These are phyloP conservation scores for Schizophyllum amplum DNA, from an alignment of 1,284 basidiomycete genomes.

Conservation along the genomic window DNA sequence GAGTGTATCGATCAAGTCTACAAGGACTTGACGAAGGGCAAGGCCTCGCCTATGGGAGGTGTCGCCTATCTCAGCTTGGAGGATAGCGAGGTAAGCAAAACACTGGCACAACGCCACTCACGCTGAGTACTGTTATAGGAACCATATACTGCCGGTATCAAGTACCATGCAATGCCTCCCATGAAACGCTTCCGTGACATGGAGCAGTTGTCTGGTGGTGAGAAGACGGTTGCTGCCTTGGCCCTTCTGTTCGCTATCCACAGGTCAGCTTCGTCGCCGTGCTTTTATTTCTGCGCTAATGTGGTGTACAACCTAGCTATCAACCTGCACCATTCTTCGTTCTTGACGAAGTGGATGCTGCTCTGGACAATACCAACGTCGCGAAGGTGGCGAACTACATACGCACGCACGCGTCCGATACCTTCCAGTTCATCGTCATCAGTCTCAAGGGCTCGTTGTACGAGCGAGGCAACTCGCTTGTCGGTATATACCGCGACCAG, in stretches of 20 bases:
- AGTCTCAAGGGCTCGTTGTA: constrained; percentile 89
- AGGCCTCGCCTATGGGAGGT: constrained; percentile 88
- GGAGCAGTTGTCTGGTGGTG: constrained; percentile 96
- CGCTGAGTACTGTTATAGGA: constrained; percentile 47
- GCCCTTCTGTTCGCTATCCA: constrained; percentile 96
- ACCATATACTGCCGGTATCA: constrained; percentile 92
- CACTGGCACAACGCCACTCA: background rate
- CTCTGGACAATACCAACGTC: constrained; percentile 93
- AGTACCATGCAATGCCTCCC: constrained; percentile 98
- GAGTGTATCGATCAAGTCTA: constrained; percentile 93
- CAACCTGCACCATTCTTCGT: constrained; percentile 99
- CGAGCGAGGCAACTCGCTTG: constrained; percentile 85
- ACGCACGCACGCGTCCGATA: constrained; percentile 65
- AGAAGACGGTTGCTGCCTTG: constrained; percentile 96
- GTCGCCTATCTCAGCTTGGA: constrained; percentile 95
- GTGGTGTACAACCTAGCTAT: constrained; percentile 61
- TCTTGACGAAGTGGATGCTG: constrained; percentile 96
- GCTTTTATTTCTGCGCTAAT: constrained; percentile 4
- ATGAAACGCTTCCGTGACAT: constrained; percentile 99
- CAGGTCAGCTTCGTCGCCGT: constrained; percentile 40
- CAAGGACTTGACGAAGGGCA: constrained; percentile 96
- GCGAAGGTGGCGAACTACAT: constrained; percentile 91
- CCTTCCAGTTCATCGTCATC: constrained; percentile 96
- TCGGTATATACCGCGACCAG: constrained; percentile 92
- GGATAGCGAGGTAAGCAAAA: constrained; percentile 73